Evolutionary conservation across 1,139 yeast genomes (phyloP), one percentile per base, ranked within the genome.

Genomic region (Pneumocystis carinii): DNA sequence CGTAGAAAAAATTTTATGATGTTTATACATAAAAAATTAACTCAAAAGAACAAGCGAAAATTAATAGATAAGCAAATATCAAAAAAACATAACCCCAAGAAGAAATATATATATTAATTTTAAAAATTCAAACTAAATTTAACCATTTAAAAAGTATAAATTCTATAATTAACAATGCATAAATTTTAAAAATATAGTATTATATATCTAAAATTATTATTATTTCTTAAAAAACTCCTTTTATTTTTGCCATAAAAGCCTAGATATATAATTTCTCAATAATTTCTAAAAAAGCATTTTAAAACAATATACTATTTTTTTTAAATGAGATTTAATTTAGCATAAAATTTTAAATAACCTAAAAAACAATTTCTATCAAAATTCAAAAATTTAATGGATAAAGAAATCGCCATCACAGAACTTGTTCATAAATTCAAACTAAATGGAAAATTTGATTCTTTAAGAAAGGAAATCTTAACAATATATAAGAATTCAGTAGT

Each of bases 1-100:
- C 82, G 97, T 74, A 89, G 89, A 90, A 92, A 92, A 96, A 94
- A 92, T 77, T 92, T 90, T 73, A 92, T 94, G 73, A 92, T 92
- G 99, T 87, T 87, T 90, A 87, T 92, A 70, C 99, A 92, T 76
- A 92, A 92, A 78, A 83, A 83, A 71, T 84, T 88, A 62, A 97
- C 92, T 59, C 95, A 87, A 75, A 97, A 98, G 75, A 92, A 86
- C 67, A 87, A 86, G 76, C 79, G 87, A 79, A 87, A 96, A 64
- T 78, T 92, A 71, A 81, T 96, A 70, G 97, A 92, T 75, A 84
- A 90, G 75, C 97, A 90, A 75, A 84, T 86, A 19, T 78, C 92
- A 69, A 79, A 85, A 67, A 95, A 95, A 1, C 98, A 92, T 72
- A 88, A 87, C 74, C 97, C 89, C 74, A 90, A 89, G 84, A 86